Base-by-base conservation (phyloP, 768 basidiomycete species). In the Albatrellus ellisii region DNA sequence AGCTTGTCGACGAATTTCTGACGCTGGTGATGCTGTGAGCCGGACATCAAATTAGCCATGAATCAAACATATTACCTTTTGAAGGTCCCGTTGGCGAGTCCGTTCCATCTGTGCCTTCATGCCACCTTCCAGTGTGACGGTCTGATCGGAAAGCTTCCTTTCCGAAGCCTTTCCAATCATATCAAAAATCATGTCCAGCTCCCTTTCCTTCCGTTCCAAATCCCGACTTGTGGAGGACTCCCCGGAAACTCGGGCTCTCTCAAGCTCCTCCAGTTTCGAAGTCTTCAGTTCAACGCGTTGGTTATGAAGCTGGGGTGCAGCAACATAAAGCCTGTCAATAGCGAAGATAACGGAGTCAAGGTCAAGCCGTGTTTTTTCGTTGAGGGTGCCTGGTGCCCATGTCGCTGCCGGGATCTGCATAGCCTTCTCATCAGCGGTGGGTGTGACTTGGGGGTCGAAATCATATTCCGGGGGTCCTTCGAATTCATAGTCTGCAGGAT, bases 251-350 rank as follows among this genome's bases (percentile, higher is more conserved):
- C 73, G 62, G 4, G 84, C 87, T 33, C 70, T 70, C 59, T 87
- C 83, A 65, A 89, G 72, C 59, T 88, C 72, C 10, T 72, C 71
- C 11, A 79, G 52, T 54, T 87, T 84, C 20, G 73, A 63, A 4
- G 69, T 69, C 52, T 80, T 79, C 34, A 94, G 72, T 57, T 92
- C 91, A n/a, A 86, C 89, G 1, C 95, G 77, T 59, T 99, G 94
- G 56, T 92, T 82, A 45, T 82, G 75, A 31, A 97, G 60, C 57
- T 94, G 91, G 1, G 94, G 92, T 0, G 89, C 77, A 24, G 81
- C 84, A 6, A 73, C 59, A 58, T 95, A 88, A 9, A 97, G 63
- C 27, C 90, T 68, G 56, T 94, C 91, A 52, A 99, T 92, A 24
- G 95, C 91, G 57, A 73, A 71, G 0, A 86, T 75, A 34, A 98